A percentile compares a stretch with the other conserved stretches of the same genome.
These are phyloP conservation scores for Apocynum venetum DNA, from an alignment of 257 asterid genomes.

Conservation along the genomic window DNA sequence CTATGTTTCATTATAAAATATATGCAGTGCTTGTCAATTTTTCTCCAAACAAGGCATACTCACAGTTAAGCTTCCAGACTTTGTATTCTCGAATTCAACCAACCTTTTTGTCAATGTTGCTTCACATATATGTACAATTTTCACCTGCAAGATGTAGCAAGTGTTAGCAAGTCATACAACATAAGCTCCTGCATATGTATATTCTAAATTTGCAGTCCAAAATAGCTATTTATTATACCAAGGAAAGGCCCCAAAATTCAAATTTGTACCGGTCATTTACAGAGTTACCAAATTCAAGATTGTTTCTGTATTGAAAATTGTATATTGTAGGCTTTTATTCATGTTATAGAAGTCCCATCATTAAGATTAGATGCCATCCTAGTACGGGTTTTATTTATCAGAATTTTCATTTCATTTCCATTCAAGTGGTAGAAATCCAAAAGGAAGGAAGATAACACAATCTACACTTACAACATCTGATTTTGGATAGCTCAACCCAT, in stretches of 20 bases:
- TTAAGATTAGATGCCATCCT: not conserved
- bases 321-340: not conserved
- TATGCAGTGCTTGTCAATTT: not conserved
- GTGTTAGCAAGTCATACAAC: conserved; percentile 5
- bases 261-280: not conserved
- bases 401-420: not conserved
- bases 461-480: conserved; percentile 63
- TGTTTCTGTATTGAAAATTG: not conserved
- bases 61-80: conserved; percentile 85
- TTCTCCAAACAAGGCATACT: conserved; percentile 8
- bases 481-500: conserved; percentile 63
- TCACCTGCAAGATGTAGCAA: conserved; percentile 43
- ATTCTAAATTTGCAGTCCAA: not conserved
- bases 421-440: not conserved
- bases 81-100: conserved; percentile 86
- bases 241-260: not conserved
- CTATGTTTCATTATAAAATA: not conserved
- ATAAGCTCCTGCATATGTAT: conserved; percentile 7
- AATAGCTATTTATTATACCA: not conserved
- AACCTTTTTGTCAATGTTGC: conserved; percentile 78
- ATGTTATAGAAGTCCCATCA: not conserved
- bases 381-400: not conserved
- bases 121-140: conserved; percentile 80
- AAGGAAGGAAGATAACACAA: not conserved
- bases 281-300: not conserved